Base-by-base conservation (phyloP, 1,284 basidiomycete species). In the Calocybe gambosa region DNA sequence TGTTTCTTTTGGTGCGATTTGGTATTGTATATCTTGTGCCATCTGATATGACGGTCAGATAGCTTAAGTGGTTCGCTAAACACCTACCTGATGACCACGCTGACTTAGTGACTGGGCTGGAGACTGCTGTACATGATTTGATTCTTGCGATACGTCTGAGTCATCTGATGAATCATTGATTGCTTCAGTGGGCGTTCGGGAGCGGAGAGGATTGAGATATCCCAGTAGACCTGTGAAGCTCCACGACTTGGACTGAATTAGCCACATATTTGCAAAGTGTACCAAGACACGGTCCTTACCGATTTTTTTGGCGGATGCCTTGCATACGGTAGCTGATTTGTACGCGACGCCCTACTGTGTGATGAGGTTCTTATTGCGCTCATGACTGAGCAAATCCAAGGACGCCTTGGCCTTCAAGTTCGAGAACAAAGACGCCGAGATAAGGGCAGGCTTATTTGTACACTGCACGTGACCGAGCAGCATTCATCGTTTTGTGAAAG, bases 351-450 rank as follows among this genome's bases (percentile, higher is more conserved):
- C 31, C 62, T 51, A 42, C 72, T 19, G 36, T 34, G 70, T 50
- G 65, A 60, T n/a, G 56, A 67, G 28, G 64, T 68, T 55, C 79
- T 72, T 52, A 73, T 62, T 33, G 70, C 75, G 56, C 78, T 78
- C 77, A 79, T 80, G 46, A 51, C 41, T 38, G 23, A n/a, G 29
- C 26, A 43, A 49, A 23, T 31, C 42, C 29, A 41, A 42, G 37
- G 19, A 35, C 18, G 38, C 7, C 21, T 23, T 3, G 21, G 21
- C 21, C 7, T 9, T 29, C 28, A 13, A 29, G 28, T 26, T 26
- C 9, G 25, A 10, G 28, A 9, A 48, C 40, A 36, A 42, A 49
- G 5, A 15, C 18, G 16, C 20, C 38, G 31, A 55, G 36, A 47
- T 54, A 34, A 57, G 53, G 52, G 55, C 50, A 51, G 46, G 47